phyloP scores from a whole-genome alignment of 1,139 yeast genomes.

The Yamadazyma buinensis region DNA sequence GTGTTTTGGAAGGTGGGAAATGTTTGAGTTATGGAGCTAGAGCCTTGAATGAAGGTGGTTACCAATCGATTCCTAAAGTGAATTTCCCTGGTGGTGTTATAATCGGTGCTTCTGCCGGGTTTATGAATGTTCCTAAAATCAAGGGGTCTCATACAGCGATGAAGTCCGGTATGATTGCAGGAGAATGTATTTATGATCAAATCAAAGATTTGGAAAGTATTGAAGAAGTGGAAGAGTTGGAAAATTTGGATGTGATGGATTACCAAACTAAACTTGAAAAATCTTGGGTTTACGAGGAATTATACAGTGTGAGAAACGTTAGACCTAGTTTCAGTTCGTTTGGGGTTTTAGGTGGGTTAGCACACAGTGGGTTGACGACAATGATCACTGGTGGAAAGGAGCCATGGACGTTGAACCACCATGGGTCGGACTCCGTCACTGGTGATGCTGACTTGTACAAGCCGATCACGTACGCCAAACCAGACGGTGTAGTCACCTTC shows the following conservation, averaged over 20 bases:
- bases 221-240: slow-evolving; percentile 45
- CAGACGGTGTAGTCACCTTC: slow-evolving; percentile 86
- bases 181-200: slow-evolving; percentile 70
- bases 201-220: slow-evolving; percentile 47
- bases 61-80: slow-evolving; percentile 84
- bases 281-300: slow-evolving; percentile 86
- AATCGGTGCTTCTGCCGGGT: slow-evolving; percentile 95
- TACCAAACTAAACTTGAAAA: slow-evolving; percentile 64
- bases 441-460: slow-evolving; percentile 65
- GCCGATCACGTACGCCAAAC: slow-evolving; percentile 88
- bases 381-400: slow-evolving; percentile 70
- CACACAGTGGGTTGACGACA: slow-evolving; percentile 83
- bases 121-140: slow-evolving; percentile 93
- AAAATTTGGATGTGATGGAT: slow-evolving; percentile 44
- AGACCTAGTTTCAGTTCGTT: slow-evolving; percentile 83
- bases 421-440: slow-evolving; percentile 64
- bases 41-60: slow-evolving; percentile 94
- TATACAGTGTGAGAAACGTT: slow-evolving; percentile 77
- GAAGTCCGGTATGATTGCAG: slow-evolving; percentile 93
- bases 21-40: slow-evolving; percentile 94
- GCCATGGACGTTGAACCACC: slow-evolving; percentile 84
- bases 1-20: slow-evolving; percentile 79
- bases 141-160: slow-evolving; percentile 99
- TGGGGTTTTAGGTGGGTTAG: slow-evolving; percentile 76
- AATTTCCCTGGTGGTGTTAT: slow-evolving; percentile 93